Percentiles rank a stretch among this genome's conserved stretches.
phyloP scores from a whole-genome alignment of 805 yeast species.

The Candida verbasci region DNA sequence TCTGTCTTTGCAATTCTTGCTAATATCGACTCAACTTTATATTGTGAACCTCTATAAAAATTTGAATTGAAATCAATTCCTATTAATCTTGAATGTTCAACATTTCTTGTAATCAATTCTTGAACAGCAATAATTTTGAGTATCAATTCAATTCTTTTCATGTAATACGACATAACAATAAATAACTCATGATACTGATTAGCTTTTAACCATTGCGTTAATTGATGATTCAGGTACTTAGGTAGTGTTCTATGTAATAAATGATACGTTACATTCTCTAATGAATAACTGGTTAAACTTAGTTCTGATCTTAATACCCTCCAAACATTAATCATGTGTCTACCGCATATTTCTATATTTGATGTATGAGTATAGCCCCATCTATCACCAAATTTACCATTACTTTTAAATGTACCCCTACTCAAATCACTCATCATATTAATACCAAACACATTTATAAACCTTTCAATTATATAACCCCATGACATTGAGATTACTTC shows the following conservation, averaged over 20 bases:
- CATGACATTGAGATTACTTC: slow-evolving; percentile 79
- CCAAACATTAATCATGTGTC: slow-evolving; percentile 88
- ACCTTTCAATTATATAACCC: slow-evolving; percentile 83
- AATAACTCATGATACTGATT: slow-evolving; percentile 13
- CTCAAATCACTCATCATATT: slow-evolving; percentile 61
- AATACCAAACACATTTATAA: slow-evolving; percentile 37
- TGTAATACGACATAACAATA: slow-evolving; percentile 43
- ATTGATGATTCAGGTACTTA: slow-evolving; percentile 42
- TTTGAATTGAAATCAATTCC: slow-evolving; percentile 91
- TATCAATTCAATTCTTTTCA: slow-evolving; percentile 40
- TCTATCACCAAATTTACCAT: slow-evolving; percentile 55
- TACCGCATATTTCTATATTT: slow-evolving; percentile 62
- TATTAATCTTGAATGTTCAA: slow-evolving; percentile 78
- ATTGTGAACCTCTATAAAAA: slow-evolving; percentile 88
- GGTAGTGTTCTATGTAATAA: slow-evolving; percentile 67
- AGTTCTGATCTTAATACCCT: slow-evolving; percentile 61
- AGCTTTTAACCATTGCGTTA: slow-evolving; percentile 36
- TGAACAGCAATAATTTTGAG: slow-evolving; percentile 49
- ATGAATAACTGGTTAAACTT: slow-evolving; percentile 59
- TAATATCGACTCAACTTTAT: slow-evolving; percentile 83
- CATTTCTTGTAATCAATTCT: slow-evolving; percentile 65
- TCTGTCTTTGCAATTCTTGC: slow-evolving; percentile 73
- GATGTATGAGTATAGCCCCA: slow-evolving; percentile 86
- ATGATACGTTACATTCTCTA: slow-evolving; percentile 74
- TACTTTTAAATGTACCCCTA: slow-evolving; percentile 46